These are phyloP conservation scores for Picea glauca DNA, from an alignment of 75 land plant genomes.

Conservation along the genomic window DNA sequence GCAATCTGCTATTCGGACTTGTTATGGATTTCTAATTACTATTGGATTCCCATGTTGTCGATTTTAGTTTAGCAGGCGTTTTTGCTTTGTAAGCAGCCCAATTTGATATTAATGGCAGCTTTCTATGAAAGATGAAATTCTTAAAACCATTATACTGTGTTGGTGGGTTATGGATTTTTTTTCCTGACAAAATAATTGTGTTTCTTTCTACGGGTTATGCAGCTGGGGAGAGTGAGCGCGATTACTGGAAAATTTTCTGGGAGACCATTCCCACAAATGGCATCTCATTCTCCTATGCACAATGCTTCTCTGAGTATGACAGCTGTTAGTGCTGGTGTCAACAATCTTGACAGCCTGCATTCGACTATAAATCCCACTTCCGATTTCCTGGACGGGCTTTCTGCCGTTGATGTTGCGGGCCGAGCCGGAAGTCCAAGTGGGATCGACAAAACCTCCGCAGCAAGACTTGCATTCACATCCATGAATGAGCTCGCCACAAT, in stretches of 20 bases:
- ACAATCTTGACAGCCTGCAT: not conserved
- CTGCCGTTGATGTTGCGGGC: not conserved
- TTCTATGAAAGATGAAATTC: no score
- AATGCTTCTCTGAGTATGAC: conserved; percentile 6
- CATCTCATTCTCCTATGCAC: conserved; percentile 5
- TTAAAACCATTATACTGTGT: no score
- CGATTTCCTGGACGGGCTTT: not conserved
- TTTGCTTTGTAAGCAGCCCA: no score
- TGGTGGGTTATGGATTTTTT: no score
- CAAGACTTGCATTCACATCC: conserved; percentile 17
- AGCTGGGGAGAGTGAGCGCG: conserved; percentile 11
- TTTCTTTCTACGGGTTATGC: not conserved
- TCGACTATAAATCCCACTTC: not conserved
- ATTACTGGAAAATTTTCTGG: conserved; percentile 14
- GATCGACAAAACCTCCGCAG: conserved; percentile 18
- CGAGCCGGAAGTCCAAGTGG: conserved; percentile 12
- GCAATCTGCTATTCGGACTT: no score
- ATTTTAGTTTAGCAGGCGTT: no score
- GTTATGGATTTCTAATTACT: no score
- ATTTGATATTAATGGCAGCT: no score
- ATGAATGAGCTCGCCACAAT: conserved; percentile 28
- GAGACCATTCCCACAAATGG: conserved; percentile 4
- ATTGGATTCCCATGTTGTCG: no score
- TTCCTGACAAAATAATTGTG: no score
- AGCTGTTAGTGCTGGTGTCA: not conserved